Evolutionary conservation across 2,329 filamentous ascomycete species (phyloP).

Genomic region (Colletotrichum godetiae): DNA sequence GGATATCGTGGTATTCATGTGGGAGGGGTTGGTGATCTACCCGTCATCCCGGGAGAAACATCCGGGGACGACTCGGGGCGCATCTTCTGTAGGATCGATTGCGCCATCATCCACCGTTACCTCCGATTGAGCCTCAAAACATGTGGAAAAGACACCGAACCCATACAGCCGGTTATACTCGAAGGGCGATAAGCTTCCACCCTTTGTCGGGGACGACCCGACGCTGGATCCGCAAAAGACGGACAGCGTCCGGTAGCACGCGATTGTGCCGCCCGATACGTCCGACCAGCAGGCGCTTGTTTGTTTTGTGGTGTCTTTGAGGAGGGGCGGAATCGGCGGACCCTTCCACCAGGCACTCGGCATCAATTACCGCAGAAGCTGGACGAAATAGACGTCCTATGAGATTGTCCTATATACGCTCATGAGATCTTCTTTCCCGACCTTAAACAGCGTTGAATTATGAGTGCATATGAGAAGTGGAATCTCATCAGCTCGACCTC

Average conservation of each 20-base stretch:
- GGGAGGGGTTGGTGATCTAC: neutral
- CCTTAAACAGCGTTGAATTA: no score
- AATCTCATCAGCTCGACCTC: neutral
- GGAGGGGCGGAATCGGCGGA: neutral
- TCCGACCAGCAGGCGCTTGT: neutral
- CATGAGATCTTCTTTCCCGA: constrained; percentile 12
- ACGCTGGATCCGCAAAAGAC: constrained; percentile 2
- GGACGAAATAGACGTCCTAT: neutral
- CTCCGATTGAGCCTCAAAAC: no score
- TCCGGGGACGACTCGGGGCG: neutral
- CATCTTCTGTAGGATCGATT: neutral
- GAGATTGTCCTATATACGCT: constrained; percentile 12
- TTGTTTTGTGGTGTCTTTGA: neutral
- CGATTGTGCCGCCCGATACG: neutral
- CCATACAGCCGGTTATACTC: no score
- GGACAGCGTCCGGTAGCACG: constrained; percentile 13
- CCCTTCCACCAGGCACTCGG: neutral
- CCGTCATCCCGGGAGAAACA: neutral
- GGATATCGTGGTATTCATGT: neutral
- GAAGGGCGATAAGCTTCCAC: constrained; percentile 5
- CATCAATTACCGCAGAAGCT: neutral
- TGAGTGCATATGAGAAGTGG: no score
- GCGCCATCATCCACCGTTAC: neutral
- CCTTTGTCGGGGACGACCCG: constrained; percentile 13
- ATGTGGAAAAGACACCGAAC: no score